Base-by-base conservation (phyloP, 306 rosid genomes). In the Corylus heterophylla region DNA sequence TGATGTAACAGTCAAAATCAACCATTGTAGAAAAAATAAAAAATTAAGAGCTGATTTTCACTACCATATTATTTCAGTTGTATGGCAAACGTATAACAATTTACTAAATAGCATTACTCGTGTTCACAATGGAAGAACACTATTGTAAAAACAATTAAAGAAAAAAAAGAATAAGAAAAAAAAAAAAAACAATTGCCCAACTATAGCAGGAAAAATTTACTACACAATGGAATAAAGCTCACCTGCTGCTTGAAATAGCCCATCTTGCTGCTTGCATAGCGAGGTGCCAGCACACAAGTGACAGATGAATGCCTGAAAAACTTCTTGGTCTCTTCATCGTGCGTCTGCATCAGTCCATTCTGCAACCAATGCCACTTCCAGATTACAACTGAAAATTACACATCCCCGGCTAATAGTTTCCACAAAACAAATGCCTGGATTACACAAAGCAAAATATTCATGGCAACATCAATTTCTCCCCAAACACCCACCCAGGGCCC, bases 281-380 rank as follows among this genome's bases (percentile, higher is more conserved):
- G 92, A 81, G 99, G 92, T 18, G 94, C 84, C 67, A 95, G 79
- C 78, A 93, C 94, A 81, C 96, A 96, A 75, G 71, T 93, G 18
- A 96, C 99, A 56, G 98, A 96, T 14, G 99, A 96, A 86, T 91
- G 96, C 78, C 88, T 96, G 86, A 96, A 96, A 85, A 96, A 93
- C 76, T 84, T 91, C 75, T 17, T 76, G 10, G 97, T 93, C 76
- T 96, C 98, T 77, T 96, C 98, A 76, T 96, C 99, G 78, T 93
- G 99, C 7, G 99, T 96, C 78, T 54, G 80, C 99, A 96, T 96
- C 68, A 93, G 82, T 79, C 99, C 99, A 10, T 47, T 31, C 97
- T 93, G 90, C 91, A 88, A 61, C 80, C 49, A 58, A 58, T 58
- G 35, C 64, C 35, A 55, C 3, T 58, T 58, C n/a, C 71, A 68